A percentile compares a stretch with the other conserved stretches of the same genome.
These are phyloP conservation scores for Aspergillus indologenus DNA, from an alignment of 495 filamentous ascomycete genomes.

Conservation along the genomic window DNA sequence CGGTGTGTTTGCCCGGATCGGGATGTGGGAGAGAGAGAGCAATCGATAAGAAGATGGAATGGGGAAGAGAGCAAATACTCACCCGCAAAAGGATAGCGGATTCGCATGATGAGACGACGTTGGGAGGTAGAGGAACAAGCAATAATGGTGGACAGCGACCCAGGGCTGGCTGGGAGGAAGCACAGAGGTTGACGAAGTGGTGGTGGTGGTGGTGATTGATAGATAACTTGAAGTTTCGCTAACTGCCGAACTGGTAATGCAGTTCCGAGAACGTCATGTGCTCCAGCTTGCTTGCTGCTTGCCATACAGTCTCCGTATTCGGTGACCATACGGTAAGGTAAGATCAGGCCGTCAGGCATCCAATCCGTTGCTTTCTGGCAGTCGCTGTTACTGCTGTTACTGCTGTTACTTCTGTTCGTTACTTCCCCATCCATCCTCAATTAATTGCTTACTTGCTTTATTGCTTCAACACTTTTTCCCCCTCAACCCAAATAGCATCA, in stretches of 20 bases:
- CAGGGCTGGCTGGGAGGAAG: conserved; percentile 3
- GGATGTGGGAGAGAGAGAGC: neutral
- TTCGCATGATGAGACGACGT: conserved; percentile 52
- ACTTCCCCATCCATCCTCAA: too few species aligned
- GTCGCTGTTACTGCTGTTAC: too few species aligned
- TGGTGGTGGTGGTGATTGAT: neutral
- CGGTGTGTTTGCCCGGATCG: neutral
- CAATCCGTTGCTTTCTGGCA: neutral
- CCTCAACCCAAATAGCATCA: too few species aligned
- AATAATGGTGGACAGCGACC: conserved; percentile 11
- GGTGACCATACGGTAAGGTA: neutral
- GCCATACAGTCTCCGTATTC: neutral
- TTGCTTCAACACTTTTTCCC: too few species aligned
- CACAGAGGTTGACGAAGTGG: neutral
- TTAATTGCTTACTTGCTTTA: too few species aligned
- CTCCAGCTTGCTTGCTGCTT: neutral
- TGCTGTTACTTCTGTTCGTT: too few species aligned
- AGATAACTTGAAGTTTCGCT: neutral
- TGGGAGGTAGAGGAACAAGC: conserved; percentile 8
- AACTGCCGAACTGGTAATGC: neutral
- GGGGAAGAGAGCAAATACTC: conserved; percentile 20
- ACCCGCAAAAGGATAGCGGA: conserved; percentile 75
- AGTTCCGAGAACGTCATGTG: neutral
- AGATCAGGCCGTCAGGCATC: neutral
- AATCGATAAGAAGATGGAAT: neutral